Base-by-base conservation (phyloP, 2,329 filamentous ascomycete genomes). In the Hysterium pulicare region DNA sequence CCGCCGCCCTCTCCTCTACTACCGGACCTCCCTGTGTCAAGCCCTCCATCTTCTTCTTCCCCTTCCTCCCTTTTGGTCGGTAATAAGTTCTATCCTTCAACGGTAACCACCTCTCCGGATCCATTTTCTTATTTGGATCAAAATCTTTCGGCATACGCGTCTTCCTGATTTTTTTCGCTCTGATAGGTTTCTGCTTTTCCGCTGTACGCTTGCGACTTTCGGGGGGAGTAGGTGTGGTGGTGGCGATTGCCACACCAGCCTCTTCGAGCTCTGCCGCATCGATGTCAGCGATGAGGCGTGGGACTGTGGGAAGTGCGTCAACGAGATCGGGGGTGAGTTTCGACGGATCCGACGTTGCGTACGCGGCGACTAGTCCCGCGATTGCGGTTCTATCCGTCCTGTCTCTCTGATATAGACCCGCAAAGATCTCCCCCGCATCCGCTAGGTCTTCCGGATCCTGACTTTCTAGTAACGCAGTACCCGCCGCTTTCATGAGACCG, bases 21-120 rank as follows among this genome's bases (percentile, higher is more conserved):
- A 89, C 86, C 10, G 84, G 71, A 37, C 90, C 91, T 47, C 93
- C 93, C 66, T 97, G 93, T 7, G 88, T 96, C 31, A 84, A 73
- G 4, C 82, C 83, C 55, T 70, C 68, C 50, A 64, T 57, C 70
- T 85, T 86, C 77, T 90, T 85, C 76, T 89, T 91, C 42, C 88
- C 87, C 76, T 95, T 95, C 73, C 86, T 90, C 5, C 90, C 90
- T 72, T 93, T 95, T 6, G 90, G 90, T 36, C 86, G 76, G 69
- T 95, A 98, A 31, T 82, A 87, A 55, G 87, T 93, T 44, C 93
- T 79, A 64, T 98, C 93, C 40, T 86, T 83, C 58, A 97, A 74
- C 10, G 93, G 91, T 46, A 98, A 70, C 93, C 93, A 98, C 49
- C 93, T 78, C 69, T 98, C 93, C 0, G 89, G 84, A 66, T 98